Base-by-base conservation (phyloP, 306 rosid species). In the Acacia acuminata region DNA sequence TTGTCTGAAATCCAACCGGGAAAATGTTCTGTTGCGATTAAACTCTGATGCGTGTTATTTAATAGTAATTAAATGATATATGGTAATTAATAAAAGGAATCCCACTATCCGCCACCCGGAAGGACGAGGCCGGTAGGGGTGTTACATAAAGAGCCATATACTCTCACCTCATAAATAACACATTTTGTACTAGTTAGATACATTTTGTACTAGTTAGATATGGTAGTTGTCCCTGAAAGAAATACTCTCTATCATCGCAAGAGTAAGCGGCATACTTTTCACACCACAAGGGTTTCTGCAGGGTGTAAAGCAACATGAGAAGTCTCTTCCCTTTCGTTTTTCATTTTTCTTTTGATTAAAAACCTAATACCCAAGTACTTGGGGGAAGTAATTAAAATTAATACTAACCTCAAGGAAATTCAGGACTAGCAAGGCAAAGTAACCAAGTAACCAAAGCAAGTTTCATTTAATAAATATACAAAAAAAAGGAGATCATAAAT, bases 211-310 rank as follows among this genome's bases (percentile, higher is more conserved):
- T 82, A 77, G 93, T 91, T 71, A 96, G 88, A 86, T 94, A 96
- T 2, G 99, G 99, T 87, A 96, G 85, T 75, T 96, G 82, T 74
- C 99, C 99, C 74, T 94, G 94, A 89, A 71, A 96, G 89, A 73
- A 96, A 92, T 92, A 91, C 40, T 91, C 99, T 78, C 98, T 92
- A 78, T 94, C 89, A 1, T 85, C 80, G 80, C 99, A 94, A 82
- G 97, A 80, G 83, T 86, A 67, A 3, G 81, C 47, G 40, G 84
- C 60, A 75, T 77, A 74, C 56, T 78, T 94, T 76, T 83, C 85
- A 83, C 99, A 96, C 99, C 99, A 96, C 61, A 93, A 84, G 69
- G 99, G 99, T 87, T 88, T 90, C 99, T 96, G 93, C 75, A 76
- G 71, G 86, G 42, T 83, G 43, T 70, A 66, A 45, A 81, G 83